A percentile compares a stretch with the other conserved stretches of the same genome.
Evolutionary conservation across 345 rosid genomes (phyloP).

Genomic region (Eutrema japonicum): DNA sequence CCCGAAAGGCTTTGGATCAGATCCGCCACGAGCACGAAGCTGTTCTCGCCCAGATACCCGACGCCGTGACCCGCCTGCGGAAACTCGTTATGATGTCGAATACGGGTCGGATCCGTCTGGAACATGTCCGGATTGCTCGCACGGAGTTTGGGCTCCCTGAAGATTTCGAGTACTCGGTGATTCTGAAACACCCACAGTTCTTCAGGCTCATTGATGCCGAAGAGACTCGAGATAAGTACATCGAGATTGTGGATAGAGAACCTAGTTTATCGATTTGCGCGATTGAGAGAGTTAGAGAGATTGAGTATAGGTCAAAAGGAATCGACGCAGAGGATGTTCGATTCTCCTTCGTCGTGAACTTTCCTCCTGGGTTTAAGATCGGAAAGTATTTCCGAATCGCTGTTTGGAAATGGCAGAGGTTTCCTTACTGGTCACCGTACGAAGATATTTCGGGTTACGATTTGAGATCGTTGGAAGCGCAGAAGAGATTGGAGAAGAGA

Average conservation of each 20-base stretch:
- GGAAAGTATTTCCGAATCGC: constrained; percentile 88
- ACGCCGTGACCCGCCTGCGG: constrained; percentile 66
- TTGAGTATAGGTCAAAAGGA: constrained; percentile 84
- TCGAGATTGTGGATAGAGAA: constrained; percentile 73
- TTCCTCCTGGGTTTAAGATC: constrained; percentile 94
- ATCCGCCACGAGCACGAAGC: constrained; percentile 71
- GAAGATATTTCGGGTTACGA: constrained; percentile 88
- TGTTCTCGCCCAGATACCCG: constrained; percentile 62
- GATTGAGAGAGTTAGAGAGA: constrained; percentile 80
- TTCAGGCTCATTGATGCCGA: constrained; percentile 69
- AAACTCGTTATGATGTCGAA: constrained; percentile 87
- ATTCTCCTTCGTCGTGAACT: constrained; percentile 80
- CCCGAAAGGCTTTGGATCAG: constrained; percentile 67
- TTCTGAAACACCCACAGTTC: constrained; percentile 66
- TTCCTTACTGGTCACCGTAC: constrained; percentile 95
- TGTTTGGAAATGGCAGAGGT: constrained; percentile 95
- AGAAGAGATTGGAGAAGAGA: constrained; percentile 94
- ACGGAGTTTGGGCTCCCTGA: constrained; percentile 87
- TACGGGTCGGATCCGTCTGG: constrained; percentile 72
- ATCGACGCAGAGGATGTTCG: constrained; percentile 79
- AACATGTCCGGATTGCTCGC: constrained; percentile 81
- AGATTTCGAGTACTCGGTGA: constrained; percentile 82
- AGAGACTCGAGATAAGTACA: constrained; percentile 82
- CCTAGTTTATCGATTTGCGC: constrained; percentile 62
- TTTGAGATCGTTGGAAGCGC: constrained; percentile 86